Evolutionary conservation across 176 grass and related monocot species (phyloP).

Genomic region (Phragmites australis): DNA sequence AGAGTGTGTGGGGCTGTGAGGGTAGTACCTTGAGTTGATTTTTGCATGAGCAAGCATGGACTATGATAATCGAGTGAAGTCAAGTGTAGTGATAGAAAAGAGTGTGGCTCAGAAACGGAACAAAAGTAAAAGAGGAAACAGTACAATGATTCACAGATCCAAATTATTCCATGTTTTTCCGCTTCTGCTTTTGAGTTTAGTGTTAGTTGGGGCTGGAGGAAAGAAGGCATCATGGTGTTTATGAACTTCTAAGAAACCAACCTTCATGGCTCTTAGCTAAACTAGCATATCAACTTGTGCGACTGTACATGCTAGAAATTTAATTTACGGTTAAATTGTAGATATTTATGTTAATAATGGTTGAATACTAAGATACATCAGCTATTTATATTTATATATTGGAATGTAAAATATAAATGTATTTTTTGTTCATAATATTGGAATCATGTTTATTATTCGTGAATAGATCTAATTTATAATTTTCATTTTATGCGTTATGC

Average conservation of each 20-base stretch:
- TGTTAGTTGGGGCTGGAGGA: constrained; percentile 20
- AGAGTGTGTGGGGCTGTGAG: not conserved
- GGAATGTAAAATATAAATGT: no score
- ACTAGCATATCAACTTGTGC: no score
- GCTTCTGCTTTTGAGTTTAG: not conserved
- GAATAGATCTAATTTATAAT: no score
- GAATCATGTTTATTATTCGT: no score
- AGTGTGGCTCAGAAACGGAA: not conserved
- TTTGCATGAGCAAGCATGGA: constrained; percentile 10
- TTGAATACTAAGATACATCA: no score
- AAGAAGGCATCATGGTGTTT: not conserved
- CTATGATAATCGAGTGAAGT: not conserved
- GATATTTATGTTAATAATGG: no score
- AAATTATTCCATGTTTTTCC: not conserved
- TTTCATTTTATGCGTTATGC: no score
- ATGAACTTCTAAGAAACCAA: not conserved
- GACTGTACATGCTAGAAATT: no score
- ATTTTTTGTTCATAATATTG: no score
- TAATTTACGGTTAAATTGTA: no score
- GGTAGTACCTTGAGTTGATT: not conserved
- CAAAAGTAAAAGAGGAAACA: not conserved
- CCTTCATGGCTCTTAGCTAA: not conserved
- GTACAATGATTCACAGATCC: not conserved
- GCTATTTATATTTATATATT: no score
- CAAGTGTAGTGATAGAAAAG: not conserved